Base-by-base conservation (phyloP, 805 yeast species). In the Geotrichum ghanense region DNA sequence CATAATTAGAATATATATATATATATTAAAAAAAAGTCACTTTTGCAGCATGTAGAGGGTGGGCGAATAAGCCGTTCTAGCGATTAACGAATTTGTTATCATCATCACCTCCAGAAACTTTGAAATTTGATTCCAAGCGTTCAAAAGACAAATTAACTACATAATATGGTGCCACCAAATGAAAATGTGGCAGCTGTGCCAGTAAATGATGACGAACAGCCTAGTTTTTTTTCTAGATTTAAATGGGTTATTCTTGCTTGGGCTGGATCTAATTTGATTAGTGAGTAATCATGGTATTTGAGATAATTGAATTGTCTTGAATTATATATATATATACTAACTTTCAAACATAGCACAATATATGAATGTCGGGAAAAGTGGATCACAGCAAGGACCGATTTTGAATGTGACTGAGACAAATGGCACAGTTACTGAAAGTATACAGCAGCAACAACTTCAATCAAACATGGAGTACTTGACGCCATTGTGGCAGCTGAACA, bases 161-260 rank as follows among this genome's bases (percentile, higher is more conserved):
- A n/a, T n/a, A n/a, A n/a, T n/a, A n/a, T n/a, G n/a, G n/a, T n/a
- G n/a, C n/a, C n/a, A n/a, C n/a, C n/a, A n/a, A n/a, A n/a, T n/a
- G n/a, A n/a, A n/a, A n/a, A n/a, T n/a, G n/a, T n/a, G n/a, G n/a
- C 37, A 6, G 37, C 14, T 31, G 12, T 4, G 16, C 10, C 19
- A 12, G 37, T 31, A 12, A n/a, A 31, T 31, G 43, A 16, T 10
- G 48, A 20, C 3, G 41, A n/a, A 46, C 43, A 42, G 19, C 42
- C 16, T 26, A 40, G 23, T 20, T 22, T 22, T 42, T 23, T 44
- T 46, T 43, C 16, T 35, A 47, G 16, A 17, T 22, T 20, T 12
- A 31, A 22, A 40, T 44, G 45, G 27, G 31, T 46, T 3, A 22
- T 39, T n/a, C 16, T 41, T 16, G 50, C 49, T 19, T 34, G 34